Percentiles rank a stretch among this genome's conserved stretches.
Evolutionary conservation across 306 rosid genomes (phyloP).

Genomic region (Cucurbita pepo): DNA sequence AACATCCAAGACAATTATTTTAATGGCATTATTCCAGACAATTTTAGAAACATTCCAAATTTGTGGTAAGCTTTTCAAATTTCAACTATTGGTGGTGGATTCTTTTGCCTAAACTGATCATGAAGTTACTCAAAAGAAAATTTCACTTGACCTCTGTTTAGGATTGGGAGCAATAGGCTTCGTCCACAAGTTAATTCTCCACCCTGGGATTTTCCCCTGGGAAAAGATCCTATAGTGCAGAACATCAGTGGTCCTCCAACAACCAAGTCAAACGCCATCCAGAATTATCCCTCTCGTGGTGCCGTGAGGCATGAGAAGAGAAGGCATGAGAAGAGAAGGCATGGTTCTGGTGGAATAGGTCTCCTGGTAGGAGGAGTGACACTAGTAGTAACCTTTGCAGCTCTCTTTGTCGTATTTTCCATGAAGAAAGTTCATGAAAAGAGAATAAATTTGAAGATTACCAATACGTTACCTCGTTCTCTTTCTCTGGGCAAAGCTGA

Average conservation of each 20-base stretch:
- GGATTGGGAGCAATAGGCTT: slow-evolving; percentile 78
- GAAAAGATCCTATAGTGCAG: slow-evolving; percentile 23
- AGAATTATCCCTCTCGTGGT: slow-evolving; percentile 31
- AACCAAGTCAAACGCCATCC: slow-evolving; percentile 58
- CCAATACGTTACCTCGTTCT: slow-evolving; percentile 19
- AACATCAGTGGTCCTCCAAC: slow-evolving; percentile 51
- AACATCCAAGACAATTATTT: slow-evolving; percentile 65
- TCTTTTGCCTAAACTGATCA: slow-evolving; percentile 6
- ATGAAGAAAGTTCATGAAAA: slow-evolving; percentile 22
- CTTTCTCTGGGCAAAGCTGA: slow-evolving; percentile 23
- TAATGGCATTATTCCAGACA: slow-evolving; percentile 76
- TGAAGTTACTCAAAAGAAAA: background rate
- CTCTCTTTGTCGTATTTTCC: slow-evolving; percentile 32
- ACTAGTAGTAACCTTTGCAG: slow-evolving; percentile 45
- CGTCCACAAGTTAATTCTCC: slow-evolving; percentile 41
- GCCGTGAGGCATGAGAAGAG: slow-evolving; percentile 31
- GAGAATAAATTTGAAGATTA: slow-evolving; percentile 22
- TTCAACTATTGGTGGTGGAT: background rate
- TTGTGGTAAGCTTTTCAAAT: slow-evolving; percentile 37
- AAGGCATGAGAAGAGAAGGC: slow-evolving; percentile 36
- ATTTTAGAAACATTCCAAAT: slow-evolving; percentile 66
- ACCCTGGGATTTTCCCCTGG: slow-evolving; percentile 69
- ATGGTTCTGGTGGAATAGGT: slow-evolving; percentile 63
- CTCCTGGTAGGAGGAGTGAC: slow-evolving; percentile 56
- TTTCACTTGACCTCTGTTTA: slow-evolving; percentile 10